phyloP scores from a whole-genome alignment of 805 yeast genomes.

The Nakazawaea anatomiae region DNA sequence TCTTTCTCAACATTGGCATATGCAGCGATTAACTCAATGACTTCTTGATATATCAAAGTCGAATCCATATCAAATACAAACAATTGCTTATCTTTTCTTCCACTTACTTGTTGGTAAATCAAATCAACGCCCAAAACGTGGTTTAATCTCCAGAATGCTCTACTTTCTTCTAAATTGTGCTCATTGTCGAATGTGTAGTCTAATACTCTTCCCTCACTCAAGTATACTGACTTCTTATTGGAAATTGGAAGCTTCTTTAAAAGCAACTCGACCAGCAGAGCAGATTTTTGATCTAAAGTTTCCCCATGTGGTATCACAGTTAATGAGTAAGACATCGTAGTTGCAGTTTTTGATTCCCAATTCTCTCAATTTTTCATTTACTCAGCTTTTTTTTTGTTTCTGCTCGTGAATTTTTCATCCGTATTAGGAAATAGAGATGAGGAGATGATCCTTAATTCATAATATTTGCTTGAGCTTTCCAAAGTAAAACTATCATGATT shows the following conservation, averaged over 20 bases:
- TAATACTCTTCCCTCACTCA: constrained; percentile 30
- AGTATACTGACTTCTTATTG: constrained; percentile 19
- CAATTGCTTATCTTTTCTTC: constrained; percentile 41
- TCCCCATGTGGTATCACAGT: constrained; percentile 24
- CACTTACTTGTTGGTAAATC: constrained; percentile 31
- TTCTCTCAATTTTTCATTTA: neutral
- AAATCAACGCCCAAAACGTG: constrained; percentile 30
- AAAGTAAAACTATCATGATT: no score
- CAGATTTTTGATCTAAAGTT: constrained; percentile 16
- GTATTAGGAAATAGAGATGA: neutral
- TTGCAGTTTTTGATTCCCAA: neutral
- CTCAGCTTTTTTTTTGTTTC: neutral
- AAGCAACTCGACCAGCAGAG: constrained; percentile 18
- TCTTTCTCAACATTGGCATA: constrained; percentile 85
- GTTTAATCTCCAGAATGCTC: constrained; percentile 17
- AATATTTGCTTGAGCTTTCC: no score
- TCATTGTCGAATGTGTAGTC: constrained; percentile 27
- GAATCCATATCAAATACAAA: constrained; percentile 98
- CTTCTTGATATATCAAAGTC: constrained; percentile 92
- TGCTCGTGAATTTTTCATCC: neutral
- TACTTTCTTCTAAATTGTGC: constrained; percentile 2
- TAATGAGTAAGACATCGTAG: constrained; percentile 11
- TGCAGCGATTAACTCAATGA: constrained; percentile 91
- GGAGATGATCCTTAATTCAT: no score
- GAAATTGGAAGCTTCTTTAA: constrained; percentile 24